Percentiles rank a stretch among this genome's conserved stretches.
These are phyloP conservation scores for Fraxinus greggii DNA, from an alignment of 305 asterid genomes.

Conservation along the genomic window DNA sequence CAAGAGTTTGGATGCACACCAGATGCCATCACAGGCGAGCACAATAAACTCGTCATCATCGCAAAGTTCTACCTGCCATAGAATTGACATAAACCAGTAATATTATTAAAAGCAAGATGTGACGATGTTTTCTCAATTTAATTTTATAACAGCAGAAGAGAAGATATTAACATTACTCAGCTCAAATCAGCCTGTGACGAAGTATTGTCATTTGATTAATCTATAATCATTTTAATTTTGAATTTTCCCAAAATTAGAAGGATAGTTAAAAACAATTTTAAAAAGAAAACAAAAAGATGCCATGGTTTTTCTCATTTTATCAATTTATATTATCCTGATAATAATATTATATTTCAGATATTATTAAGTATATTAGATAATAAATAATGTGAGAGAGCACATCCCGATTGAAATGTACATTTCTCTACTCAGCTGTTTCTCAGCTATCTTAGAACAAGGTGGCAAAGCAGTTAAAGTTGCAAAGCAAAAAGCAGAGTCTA, in stretches of 20 bases:
- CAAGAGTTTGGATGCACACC: slow-evolving; percentile 52
- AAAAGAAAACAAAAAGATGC: background rate
- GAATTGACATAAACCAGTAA: slow-evolving; percentile 17
- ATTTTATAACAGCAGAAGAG: background rate
- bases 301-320: background rate
- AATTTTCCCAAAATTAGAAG: background rate
- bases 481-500: background rate
- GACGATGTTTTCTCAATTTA: background rate
- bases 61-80: slow-evolving; percentile 81
- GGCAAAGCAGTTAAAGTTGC: background rate
- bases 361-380: background rate
- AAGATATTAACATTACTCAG: background rate
- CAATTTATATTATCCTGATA: background rate
- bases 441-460: background rate
- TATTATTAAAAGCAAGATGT: slow-evolving; percentile 5
- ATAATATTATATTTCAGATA: background rate
- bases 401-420: background rate
- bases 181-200: background rate
- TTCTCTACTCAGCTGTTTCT: background rate
- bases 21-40: slow-evolving; percentile 97
- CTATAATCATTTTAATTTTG: background rate
- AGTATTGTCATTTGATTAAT: background rate
- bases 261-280: background rate
- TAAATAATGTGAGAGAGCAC: background rate
- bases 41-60: slow-evolving; percentile 87